Conservation (phyloP, 192 early-diverging fungal genomes). For the Podila minutissima region DNA sequence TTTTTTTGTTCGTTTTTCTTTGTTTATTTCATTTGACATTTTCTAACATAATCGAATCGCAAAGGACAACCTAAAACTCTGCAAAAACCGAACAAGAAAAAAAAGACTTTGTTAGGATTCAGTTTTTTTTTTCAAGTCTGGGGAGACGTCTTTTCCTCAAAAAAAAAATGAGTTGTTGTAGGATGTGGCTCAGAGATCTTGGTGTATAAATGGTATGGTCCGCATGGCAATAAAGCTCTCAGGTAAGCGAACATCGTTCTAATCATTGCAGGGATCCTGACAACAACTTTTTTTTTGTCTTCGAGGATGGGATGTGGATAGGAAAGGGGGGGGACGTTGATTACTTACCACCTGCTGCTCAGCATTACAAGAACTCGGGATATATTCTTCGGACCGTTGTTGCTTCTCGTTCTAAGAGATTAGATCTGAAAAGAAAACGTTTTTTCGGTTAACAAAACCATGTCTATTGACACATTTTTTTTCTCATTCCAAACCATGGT, state of each 20-base stretch:
- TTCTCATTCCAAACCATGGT: neutral
- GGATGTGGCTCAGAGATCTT: conserved; percentile 48
- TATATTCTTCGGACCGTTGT: neutral
- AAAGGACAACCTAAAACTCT: no score
- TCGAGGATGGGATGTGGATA: neutral
- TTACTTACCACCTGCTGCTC: neutral
- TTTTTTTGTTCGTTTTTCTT: no score
- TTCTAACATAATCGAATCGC: no score
- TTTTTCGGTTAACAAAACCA: no score
- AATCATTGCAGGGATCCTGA: conserved; percentile 29
- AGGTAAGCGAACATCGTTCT: conserved; percentile 55
- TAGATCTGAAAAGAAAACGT: neutral
- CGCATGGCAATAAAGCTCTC: conserved; percentile 55
- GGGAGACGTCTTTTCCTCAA: no score
- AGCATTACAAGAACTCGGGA: no score
- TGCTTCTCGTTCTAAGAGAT: neutral
- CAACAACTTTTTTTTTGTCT: neutral
- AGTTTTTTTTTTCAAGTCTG: no score
- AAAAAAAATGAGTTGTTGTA: neutral
- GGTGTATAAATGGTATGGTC: conserved; percentile 55
- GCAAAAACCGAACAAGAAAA: no score
- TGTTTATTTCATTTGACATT: no score
- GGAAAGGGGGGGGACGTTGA: neutral
- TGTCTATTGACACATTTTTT: no score
- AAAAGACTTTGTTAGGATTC: no score